These are phyloP conservation scores for Nepenthes mirabilis DNA, from an alignment of 148 eudicot genomes.

Conservation along the genomic window DNA sequence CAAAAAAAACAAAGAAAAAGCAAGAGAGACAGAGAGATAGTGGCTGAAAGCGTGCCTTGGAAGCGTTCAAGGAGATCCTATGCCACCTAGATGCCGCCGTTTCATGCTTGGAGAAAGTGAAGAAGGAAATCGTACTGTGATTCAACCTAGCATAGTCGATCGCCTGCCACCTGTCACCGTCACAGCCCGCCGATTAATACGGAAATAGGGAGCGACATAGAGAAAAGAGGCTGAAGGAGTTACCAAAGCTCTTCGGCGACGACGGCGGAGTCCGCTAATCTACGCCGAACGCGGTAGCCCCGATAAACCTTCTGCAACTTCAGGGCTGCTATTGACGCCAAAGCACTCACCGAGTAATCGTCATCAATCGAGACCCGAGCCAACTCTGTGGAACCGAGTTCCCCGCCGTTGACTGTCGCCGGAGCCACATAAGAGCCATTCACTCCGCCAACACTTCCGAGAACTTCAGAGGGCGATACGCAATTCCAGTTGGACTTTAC, in stretches of 20 bases:
- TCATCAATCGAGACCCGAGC: too few species aligned
- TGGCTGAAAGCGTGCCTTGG: constrained; percentile 36
- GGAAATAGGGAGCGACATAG: too few species aligned
- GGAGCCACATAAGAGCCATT: too few species aligned
- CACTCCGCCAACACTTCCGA: too few species aligned
- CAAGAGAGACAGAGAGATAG: too few species aligned
- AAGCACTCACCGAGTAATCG: too few species aligned
- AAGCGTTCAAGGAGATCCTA: constrained; percentile 56
- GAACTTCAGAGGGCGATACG: too few species aligned
- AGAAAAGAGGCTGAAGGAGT: too few species aligned
- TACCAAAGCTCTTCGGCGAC: constrained; percentile 84
- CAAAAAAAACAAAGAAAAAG: too few species aligned
- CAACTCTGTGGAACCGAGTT: too few species aligned
- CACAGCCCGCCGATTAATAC: neutral
- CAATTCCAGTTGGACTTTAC: too few species aligned
- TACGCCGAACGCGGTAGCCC: constrained; percentile 73
- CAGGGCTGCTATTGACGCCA: constrained; percentile 26
- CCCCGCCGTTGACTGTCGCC: too few species aligned
- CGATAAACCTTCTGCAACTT: constrained; percentile 71
- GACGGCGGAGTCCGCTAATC: constrained; percentile 78
- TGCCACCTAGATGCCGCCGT: constrained; percentile 66
- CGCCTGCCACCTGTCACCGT: constrained; percentile 72
- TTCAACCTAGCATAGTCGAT: constrained; percentile 61
- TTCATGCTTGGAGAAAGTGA: constrained; percentile 50
- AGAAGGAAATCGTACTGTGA: constrained; percentile 80